These are phyloP conservation scores for Scheffersomyces segobiensis DNA, from an alignment of 1,139 yeast genomes.

Conservation along the genomic window DNA sequence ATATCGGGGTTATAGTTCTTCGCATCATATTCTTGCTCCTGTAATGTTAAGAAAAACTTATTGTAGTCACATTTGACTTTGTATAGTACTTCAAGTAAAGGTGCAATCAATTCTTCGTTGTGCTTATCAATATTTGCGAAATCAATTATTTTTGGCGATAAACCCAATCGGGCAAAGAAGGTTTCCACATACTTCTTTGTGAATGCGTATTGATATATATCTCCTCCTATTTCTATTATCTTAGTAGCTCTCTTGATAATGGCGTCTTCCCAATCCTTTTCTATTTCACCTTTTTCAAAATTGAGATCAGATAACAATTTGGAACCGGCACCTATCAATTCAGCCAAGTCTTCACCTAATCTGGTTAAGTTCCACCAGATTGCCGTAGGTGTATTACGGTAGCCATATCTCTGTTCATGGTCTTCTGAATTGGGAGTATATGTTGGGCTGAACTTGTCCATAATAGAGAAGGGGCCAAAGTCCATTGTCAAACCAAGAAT, in stretches of 20 bases:
- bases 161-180: slow-evolving; percentile 72
- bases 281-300: slow-evolving; percentile 31
- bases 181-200: slow-evolving; percentile 57
- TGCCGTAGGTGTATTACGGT: slow-evolving; percentile 77
- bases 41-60: slow-evolving; percentile 68
- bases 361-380: slow-evolving; percentile 94
- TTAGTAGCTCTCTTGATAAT: slow-evolving; percentile 64
- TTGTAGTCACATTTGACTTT: slow-evolving; percentile 76
- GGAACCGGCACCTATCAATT: slow-evolving; percentile 71
- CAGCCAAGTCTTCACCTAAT: slow-evolving; percentile 82
- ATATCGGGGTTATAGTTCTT: slow-evolving; percentile 12
- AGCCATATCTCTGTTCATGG: slow-evolving; percentile 67
- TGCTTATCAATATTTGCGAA: slow-evolving; percentile 33
- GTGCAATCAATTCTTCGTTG: slow-evolving; percentile 54
- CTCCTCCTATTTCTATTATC: slow-evolving; percentile 63
- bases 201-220: slow-evolving; percentile 63
- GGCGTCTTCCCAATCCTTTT: slow-evolving; percentile 49
- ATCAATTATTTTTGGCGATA: slow-evolving; percentile 39
- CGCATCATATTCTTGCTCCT: slow-evolving; percentile 24
- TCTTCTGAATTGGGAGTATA: slow-evolving; percentile 94
- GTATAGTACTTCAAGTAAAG: slow-evolving; percentile 63
- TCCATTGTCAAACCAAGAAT: slow-evolving; percentile 84
- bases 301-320: slow-evolving; percentile 43
- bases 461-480: slow-evolving; percentile 91
- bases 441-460: slow-evolving; percentile 79